Conservation (phyloP, 2,329 filamentous ascomycete genomes). For the Zalaria sp. region DNA sequence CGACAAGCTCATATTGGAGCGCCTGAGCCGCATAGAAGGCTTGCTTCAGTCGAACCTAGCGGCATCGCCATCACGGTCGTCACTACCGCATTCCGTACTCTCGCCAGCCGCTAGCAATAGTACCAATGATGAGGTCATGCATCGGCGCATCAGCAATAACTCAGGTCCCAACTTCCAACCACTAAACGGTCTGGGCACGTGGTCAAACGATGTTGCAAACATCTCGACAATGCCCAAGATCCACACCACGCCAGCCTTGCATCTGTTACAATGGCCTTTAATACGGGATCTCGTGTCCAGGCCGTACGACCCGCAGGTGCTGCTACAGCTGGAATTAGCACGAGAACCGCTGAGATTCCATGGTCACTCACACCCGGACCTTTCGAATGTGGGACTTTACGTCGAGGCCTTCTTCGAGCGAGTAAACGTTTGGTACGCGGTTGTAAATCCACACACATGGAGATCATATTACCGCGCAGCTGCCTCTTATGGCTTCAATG, state of each 20-base stretch:
- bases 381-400: slow-evolving; percentile 61
- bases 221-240: slow-evolving; percentile 79
- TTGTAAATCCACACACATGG: slow-evolving; percentile 74
- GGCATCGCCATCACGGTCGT: slow-evolving; percentile 31
- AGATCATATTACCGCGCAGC: slow-evolving; percentile 60
- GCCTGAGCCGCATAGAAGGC: slow-evolving; percentile 62
- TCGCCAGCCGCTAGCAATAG: slow-evolving; percentile 30
- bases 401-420: slow-evolving; percentile 68
- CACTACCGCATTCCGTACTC: slow-evolving; percentile 30
- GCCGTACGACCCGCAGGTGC: slow-evolving; percentile 67
- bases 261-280: slow-evolving; percentile 67
- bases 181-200: slow-evolving; percentile 52
- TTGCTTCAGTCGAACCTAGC: slow-evolving; percentile 59
- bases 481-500: slow-evolving; percentile 59
- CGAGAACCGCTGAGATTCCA: slow-evolving; percentile 54
- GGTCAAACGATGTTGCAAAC: slow-evolving; percentile 48
- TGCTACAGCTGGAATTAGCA: slow-evolving; percentile 69
- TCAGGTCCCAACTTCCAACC: slow-evolving; percentile 9
- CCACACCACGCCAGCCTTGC: slow-evolving; percentile 66
- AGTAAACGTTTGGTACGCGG: slow-evolving; percentile 77
- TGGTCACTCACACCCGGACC: slow-evolving; percentile 49
- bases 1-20: slow-evolving; percentile 73
- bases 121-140: slow-evolving; percentile 17
- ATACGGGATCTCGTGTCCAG: slow-evolving; percentile 65
- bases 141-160: slow-evolving; percentile 5